Evolutionary conservation across 768 basidiomycete genomes (phyloP).

Genomic region (Phylloporus arenicola): DNA sequence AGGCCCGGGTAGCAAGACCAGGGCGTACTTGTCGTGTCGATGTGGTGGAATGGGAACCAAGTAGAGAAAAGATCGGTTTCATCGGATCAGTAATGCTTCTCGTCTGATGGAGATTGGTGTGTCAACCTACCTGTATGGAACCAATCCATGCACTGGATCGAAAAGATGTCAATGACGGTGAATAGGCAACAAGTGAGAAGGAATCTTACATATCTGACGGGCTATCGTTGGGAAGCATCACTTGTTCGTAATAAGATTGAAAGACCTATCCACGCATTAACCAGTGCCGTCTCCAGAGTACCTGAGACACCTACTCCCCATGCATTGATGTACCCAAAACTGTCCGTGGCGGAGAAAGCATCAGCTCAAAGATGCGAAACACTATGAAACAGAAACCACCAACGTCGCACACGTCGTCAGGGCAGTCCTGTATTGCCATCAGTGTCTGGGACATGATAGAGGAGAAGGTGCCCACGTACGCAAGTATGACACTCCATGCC

Average conservation of each 20-base stretch:
- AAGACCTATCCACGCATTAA: constrained; percentile 44
- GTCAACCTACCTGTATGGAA: constrained; percentile 52
- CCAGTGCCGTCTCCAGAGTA: neutral
- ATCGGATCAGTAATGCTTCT: neutral
- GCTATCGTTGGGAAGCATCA: constrained; percentile 41
- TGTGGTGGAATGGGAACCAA: neutral
- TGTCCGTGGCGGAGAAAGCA: constrained; percentile 12
- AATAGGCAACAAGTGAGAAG: neutral
- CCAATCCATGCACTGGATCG: constrained; percentile 69
- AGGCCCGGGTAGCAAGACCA: constrained; percentile 59
- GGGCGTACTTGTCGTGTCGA: constrained; percentile 44
- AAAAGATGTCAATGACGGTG: neutral
- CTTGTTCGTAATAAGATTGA: constrained; percentile 64
- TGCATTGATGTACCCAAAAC: constrained; percentile 67
- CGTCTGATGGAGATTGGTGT: neutral
- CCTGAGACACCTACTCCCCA: constrained; percentile 57
- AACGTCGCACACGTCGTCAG: constrained; percentile 39
- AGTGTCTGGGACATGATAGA: neutral
- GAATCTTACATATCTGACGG: constrained; percentile 56
- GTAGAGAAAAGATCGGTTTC: neutral
- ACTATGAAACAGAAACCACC: constrained; percentile 7
- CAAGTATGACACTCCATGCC: constrained; percentile 29
- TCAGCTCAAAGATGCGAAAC: neutral
- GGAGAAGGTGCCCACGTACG: constrained; percentile 10
- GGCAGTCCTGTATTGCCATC: constrained; percentile 7